Evolutionary conservation across 192 early-diverging fungal genomes (phyloP).

Genomic region (Kappamyces sp.): DNA sequence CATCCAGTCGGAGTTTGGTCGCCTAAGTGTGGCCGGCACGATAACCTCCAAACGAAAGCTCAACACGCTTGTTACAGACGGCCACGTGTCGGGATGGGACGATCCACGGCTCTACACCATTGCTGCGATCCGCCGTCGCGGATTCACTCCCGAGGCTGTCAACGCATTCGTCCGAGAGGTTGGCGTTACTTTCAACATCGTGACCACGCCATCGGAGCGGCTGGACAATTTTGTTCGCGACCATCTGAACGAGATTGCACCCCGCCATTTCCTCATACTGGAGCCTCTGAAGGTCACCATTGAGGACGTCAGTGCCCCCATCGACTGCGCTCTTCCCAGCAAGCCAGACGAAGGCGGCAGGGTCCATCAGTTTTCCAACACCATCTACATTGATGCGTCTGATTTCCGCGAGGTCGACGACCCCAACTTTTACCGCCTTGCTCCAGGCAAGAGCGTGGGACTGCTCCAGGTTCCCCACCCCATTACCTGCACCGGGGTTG

Average conservation of each 20-base stretch:
- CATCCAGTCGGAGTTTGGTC: slow-evolving; percentile 99
- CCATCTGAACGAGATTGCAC: slow-evolving; percentile 84
- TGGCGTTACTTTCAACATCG: slow-evolving; percentile 78
- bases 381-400: slow-evolving; percentile 89
- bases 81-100: slow-evolving; percentile 81
- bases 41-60: slow-evolving; percentile 98
- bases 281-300: slow-evolving; percentile 86
- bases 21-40: slow-evolving; percentile 88
- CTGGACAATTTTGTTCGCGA: slow-evolving; percentile 94
- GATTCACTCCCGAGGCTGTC: slow-evolving; percentile 95
- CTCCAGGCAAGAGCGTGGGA: slow-evolving; percentile 90
- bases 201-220: slow-evolving; percentile 76
- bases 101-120: slow-evolving; percentile 98
- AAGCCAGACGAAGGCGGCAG: slow-evolving; percentile 94
- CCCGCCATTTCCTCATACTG: slow-evolving; percentile 86
- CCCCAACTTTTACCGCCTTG: slow-evolving; percentile 92
- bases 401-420: slow-evolving; percentile 92
- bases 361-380: slow-evolving; percentile 81
- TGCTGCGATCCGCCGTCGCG: slow-evolving; percentile 88
- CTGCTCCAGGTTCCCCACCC: slow-evolving; percentile 78
- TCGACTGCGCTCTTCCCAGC: slow-evolving; percentile 75
- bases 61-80: slow-evolving; percentile 76
- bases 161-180: slow-evolving; percentile 95
- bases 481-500: slow-evolving; percentile 77
- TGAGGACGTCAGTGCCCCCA: slow-evolving; percentile 70